These are phyloP conservation scores for Chaetomiaceae sp. DNA, from an alignment of 2,329 filamentous ascomycete species.

Conservation along the genomic window DNA sequence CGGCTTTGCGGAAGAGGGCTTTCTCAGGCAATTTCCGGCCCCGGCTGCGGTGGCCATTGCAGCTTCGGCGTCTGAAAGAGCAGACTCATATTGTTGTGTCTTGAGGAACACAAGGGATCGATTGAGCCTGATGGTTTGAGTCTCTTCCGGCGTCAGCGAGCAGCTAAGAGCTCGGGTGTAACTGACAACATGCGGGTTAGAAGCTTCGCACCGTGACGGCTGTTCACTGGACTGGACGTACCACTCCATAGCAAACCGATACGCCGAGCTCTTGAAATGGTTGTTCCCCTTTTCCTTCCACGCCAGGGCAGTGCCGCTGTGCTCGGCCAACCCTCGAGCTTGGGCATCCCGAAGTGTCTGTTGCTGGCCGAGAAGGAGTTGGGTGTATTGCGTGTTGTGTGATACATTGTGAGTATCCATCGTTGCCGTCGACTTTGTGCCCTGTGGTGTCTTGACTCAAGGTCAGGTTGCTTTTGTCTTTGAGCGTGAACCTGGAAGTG, in stretches of 20 bases:
- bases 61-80: slow-evolving; percentile 29
- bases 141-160: slow-evolving; percentile 33
- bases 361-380: not conserved
- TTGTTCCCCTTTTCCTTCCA: slow-evolving; percentile 33
- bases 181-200: not conserved
- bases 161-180: slow-evolving; percentile 12
- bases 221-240: not conserved
- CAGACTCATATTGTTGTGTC: slow-evolving; percentile 28
- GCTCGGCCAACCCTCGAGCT: slow-evolving; percentile 23
- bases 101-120: slow-evolving; percentile 34
- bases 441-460: no score
- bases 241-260: slow-evolving; percentile 33
- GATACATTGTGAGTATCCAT: no score
- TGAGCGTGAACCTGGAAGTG: no score
- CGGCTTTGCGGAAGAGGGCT: slow-evolving; percentile 39
- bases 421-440: no score
- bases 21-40: slow-evolving; percentile 35
- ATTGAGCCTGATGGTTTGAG: slow-evolving; percentile 32
- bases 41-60: slow-evolving; percentile 7
- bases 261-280: slow-evolving; percentile 31
- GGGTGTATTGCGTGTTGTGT: no score
- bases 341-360: not conserved
- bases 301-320: not conserved
- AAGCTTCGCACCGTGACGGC: no score
- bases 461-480: no score